Evolutionary conservation across 2,329 filamentous ascomycete genomes (phyloP).

Genomic region (Xylariales sp.): DNA sequence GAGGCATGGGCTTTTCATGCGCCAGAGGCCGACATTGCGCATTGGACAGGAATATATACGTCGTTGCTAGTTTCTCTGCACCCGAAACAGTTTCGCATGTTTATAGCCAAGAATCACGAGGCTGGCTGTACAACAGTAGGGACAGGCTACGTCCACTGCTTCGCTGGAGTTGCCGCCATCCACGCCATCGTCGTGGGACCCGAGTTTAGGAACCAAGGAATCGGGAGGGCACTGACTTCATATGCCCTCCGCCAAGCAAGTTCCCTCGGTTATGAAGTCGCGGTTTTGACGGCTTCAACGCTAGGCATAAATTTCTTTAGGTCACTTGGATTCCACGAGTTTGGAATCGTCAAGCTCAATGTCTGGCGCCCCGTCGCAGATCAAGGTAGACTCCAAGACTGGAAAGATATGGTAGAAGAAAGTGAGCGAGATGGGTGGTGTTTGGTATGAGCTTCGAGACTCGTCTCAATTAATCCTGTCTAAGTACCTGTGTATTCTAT

Average conservation of each 20-base stretch:
- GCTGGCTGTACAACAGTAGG: conserved; percentile 3
- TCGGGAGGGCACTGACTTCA: conserved; percentile 5
- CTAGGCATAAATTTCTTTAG: conserved; percentile 3
- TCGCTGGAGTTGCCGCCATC: conserved; percentile 11
- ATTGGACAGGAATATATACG: conserved; percentile 13
- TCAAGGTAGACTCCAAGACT: not conserved
- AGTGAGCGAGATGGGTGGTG: conserved; percentile 9
- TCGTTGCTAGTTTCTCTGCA: conserved; percentile 8
- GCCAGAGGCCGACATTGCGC: conserved; percentile 1
- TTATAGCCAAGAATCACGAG: conserved; percentile 3
- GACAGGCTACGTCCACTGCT: conserved; percentile 13
- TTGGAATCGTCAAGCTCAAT: conserved; percentile 11
- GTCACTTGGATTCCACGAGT: conserved; percentile 10
- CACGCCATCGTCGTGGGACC: conserved; percentile 13
- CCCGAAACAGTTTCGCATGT: conserved; percentile 13
- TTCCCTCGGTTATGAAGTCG: conserved; percentile 10
- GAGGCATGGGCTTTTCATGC: conserved; percentile 11
- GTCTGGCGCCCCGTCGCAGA: conserved; percentile 5
- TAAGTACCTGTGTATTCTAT: not conserved
- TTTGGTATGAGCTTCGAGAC: not conserved
- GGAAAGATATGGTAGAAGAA: not conserved
- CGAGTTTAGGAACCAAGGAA: conserved; percentile 2
- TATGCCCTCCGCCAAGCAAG: conserved; percentile 9
- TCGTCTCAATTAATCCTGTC: not conserved
- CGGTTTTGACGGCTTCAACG: conserved; percentile 8